A percentile compares a stretch with the other conserved stretches of the same genome.
Evolutionary conservation across 345 rosid genomes (phyloP).

Genomic region (Dipteronia sinensis): DNA sequence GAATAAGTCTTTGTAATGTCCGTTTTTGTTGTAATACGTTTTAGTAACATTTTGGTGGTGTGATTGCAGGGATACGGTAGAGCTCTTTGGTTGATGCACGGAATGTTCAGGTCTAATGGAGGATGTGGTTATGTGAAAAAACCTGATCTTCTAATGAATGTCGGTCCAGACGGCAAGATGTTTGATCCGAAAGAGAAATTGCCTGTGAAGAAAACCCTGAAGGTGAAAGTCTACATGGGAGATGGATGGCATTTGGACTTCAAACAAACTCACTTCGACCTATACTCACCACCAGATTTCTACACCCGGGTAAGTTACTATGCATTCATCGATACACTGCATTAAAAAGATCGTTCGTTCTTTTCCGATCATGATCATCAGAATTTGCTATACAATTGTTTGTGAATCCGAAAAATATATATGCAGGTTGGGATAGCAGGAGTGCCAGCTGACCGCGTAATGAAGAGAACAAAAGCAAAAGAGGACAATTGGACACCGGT

Average conservation of each 20-base stretch:
- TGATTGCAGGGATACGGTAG: slow-evolving; percentile 39
- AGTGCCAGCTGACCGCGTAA: slow-evolving; percentile 37
- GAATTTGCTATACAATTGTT: neutral
- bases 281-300: slow-evolving; percentile 47
- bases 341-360: neutral
- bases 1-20: neutral
- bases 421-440: slow-evolving; percentile 48
- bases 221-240: slow-evolving; percentile 44
- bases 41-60: neutral
- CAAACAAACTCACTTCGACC: slow-evolving; percentile 42
- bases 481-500: slow-evolving; percentile 51
- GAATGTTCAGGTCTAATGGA: slow-evolving; percentile 46
- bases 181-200: slow-evolving; percentile 35
- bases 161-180: slow-evolving; percentile 22
- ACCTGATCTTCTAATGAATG: slow-evolving; percentile 38
- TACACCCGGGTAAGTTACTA: slow-evolving; percentile 34
- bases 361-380: neutral
- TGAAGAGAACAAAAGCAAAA: slow-evolving; percentile 40
- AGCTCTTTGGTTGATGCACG: slow-evolving; percentile 52
- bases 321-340: neutral
- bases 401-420: neutral
- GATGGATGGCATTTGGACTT: slow-evolving; percentile 51
- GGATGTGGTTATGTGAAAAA: slow-evolving; percentile 46
- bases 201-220: slow-evolving; percentile 31
- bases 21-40: neutral